Base-by-base conservation (phyloP, 345 rosid genomes). In the Salix viminalis region DNA sequence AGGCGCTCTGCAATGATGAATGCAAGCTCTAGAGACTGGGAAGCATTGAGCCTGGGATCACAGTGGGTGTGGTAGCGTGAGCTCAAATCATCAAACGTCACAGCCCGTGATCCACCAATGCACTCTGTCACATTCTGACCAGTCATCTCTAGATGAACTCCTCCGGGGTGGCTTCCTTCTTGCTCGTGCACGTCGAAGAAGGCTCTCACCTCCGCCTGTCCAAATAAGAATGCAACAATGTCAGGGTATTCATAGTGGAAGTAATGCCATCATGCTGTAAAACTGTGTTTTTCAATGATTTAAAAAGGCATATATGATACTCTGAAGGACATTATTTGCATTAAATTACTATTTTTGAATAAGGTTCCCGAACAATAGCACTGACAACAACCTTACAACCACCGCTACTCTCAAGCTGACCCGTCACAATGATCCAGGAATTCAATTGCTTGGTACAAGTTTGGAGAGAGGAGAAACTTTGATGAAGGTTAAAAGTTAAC, bases 81-180 rank as follows among this genome's bases (percentile, higher is more conserved):
- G 32, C 79, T 56, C 79, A 80, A 67, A 77, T 80, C 83, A 71
- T 80, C 83, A 8, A 80, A 80, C 5, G 83, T 80, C 76, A 80
- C 83, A 1, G 83, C 65, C 14, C 73, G 79, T 65, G 83, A 80
- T 60, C 83, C 83, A 28, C 83, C 83, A 13, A 80, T 75, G 78
- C 83, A 80, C 68, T 80, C 83, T 32, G 83, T 80, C 48, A 80
- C 83, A 66, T 80, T 80, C 79, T 80, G 83, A 16, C 83, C 83
- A 1, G 83, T 80, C 83, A 80, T 80, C 76, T 80, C 83, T 2
- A 79, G 75, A 71, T 79, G 82, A 75, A 79, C 82, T 39, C 82
- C 82, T 26, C 82, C 82, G 0, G 83, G 79, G 64, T 80, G 56
- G 76, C 83, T 80, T 56, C 83, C 83, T 71, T 80, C 83, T 67